Evolutionary conservation across 2,329 filamentous ascomycete genomes (phyloP).

Genomic region (Pezicula carpinea): DNA sequence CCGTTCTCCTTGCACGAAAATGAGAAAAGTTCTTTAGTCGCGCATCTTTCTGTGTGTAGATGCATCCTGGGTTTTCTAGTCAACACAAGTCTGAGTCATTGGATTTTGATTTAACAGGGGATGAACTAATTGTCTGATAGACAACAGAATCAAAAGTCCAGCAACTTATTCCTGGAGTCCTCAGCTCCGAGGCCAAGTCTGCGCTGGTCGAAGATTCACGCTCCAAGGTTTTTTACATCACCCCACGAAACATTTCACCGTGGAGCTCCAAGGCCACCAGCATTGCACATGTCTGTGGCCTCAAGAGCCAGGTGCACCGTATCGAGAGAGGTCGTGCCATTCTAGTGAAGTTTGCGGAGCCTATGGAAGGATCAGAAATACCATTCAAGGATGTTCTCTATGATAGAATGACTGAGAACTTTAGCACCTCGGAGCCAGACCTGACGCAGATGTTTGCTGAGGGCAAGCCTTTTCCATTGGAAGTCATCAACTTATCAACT

Average conservation of each 20-base stretch:
- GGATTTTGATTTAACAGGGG: background rate
- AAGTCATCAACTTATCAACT: conserved; percentile 70
- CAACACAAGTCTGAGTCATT: background rate
- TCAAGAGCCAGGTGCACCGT: conserved; percentile 64
- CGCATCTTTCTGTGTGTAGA: background rate
- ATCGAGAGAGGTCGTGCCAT: conserved; percentile 85
- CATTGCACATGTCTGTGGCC: conserved; percentile 86
- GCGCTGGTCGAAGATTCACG: conserved; percentile 9
- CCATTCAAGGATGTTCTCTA: conserved; percentile 68
- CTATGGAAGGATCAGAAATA: conserved; percentile 39
- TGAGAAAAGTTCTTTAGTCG: no score
- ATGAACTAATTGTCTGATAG: conserved; percentile 9
- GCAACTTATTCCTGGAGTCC: conserved; percentile 20
- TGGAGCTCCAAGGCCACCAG: conserved; percentile 97
- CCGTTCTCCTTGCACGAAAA: no score
- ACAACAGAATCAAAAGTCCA: conserved; percentile 18
- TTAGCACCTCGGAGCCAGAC: conserved; percentile 63
- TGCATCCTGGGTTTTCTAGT: background rate
- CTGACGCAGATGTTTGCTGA: conserved; percentile 77
- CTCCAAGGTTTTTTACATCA: conserved; percentile 51
- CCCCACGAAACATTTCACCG: conserved; percentile 83
- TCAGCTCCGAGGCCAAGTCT: conserved; percentile 2
- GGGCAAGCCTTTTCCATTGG: conserved; percentile 54
- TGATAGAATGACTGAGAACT: conserved; percentile 93
- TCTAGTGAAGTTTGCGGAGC: conserved; percentile 56